Evolutionary conservation across 192 early-diverging fungal species (phyloP).

Genomic region (Mortierella alpina): DNA sequence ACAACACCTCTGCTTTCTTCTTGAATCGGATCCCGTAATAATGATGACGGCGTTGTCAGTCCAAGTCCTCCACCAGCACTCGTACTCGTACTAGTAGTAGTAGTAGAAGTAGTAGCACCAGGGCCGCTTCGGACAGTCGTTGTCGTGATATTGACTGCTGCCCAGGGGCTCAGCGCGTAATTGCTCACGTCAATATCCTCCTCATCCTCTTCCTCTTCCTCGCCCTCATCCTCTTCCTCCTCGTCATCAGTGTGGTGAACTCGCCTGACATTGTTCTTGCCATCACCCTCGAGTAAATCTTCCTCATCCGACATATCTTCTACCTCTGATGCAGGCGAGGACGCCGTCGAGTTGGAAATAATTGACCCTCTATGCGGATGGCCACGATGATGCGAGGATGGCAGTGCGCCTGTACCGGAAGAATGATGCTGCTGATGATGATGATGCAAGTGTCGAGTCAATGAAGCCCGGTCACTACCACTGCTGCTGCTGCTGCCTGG

Average conservation of each 20-base stretch:
- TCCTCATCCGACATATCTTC: conserved; percentile 20
- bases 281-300: not conserved
- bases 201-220: conserved; percentile 16
- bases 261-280: too few relatives aligned
- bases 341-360: conserved; percentile 7
- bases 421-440: not conserved
- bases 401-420: not conserved
- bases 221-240: conserved; percentile 3
- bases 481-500: not conserved
- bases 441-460: not conserved
- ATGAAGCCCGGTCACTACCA: not conserved
- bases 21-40: too few relatives aligned
- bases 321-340: conserved; percentile 16
- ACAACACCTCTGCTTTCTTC: too few relatives aligned
- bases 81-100: too few relatives aligned
- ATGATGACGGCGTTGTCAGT: too few relatives aligned
- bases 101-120: not conserved
- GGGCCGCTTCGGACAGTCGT: not conserved
- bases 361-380: not conserved
- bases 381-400: not conserved
- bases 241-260: not conserved
- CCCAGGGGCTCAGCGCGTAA: conserved; percentile 34
- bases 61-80: not conserved
- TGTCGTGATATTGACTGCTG: not conserved
- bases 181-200: conserved; percentile 12